Evolutionary conservation across 2,329 filamentous ascomycete species (phyloP).

Genomic region (Beauveria sp.): DNA sequence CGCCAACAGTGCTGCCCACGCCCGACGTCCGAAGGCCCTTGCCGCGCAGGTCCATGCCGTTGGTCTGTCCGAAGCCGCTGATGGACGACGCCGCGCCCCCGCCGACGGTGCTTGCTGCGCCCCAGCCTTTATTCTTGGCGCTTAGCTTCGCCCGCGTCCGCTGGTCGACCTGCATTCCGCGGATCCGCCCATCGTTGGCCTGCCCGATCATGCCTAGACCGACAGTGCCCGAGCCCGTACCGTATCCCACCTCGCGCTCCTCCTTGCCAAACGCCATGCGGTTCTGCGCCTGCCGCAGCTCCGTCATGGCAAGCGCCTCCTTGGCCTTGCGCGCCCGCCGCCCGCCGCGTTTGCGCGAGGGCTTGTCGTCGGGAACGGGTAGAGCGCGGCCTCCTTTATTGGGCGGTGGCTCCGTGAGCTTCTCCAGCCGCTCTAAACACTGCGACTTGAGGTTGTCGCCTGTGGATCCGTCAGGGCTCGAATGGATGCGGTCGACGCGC

Average conservation of each 20-base stretch:
- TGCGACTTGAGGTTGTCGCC: conserved; percentile 76
- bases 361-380: conserved; percentile 92
- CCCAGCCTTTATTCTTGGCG: conserved; percentile 96
- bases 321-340: conserved; percentile 87
- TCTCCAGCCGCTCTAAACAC: conserved; percentile 80
- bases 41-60: conserved; percentile 62
- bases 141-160: conserved; percentile 88
- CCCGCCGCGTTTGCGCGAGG: conserved; percentile 84
- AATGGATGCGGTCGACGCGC: conserved; percentile 79
- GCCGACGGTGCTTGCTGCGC: conserved; percentile 56
- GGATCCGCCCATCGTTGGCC: conserved; percentile 79
- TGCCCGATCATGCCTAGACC: conserved; percentile 95
- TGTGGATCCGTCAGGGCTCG: conserved; percentile 70
- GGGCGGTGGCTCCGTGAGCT: conserved; percentile 82
- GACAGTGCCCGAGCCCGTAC: conserved; percentile 72
- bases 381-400: conserved; percentile 84
- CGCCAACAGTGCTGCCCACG: conserved; percentile 61
- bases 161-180: conserved; percentile 82
- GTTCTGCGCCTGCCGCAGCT: conserved; percentile 92
- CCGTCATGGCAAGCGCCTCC: conserved; percentile 94
- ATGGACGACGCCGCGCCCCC: conserved; percentile 74
- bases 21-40: conserved; percentile 76
- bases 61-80: conserved; percentile 63
- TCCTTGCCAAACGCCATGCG: conserved; percentile 93
- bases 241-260: conserved; percentile 88